These are phyloP conservation scores for Ogataea zsoltii DNA, from an alignment of 805 yeast species.

Conservation along the genomic window DNA sequence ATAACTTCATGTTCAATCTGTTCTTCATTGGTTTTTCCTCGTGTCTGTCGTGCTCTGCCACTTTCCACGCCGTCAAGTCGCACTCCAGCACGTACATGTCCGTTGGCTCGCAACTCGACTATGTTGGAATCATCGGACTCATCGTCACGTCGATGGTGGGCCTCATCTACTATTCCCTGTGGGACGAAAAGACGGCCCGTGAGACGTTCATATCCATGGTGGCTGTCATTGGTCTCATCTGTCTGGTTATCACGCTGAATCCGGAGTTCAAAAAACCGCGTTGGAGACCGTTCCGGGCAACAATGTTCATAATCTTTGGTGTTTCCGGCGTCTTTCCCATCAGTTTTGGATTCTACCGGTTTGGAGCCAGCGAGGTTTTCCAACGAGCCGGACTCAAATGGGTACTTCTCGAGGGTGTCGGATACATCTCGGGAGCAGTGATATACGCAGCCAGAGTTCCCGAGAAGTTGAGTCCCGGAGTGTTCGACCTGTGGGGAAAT, in stretches of 20 bases:
- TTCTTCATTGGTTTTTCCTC: slow-evolving; percentile 47
- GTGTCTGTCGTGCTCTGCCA: slow-evolving; percentile 50
- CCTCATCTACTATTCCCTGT: slow-evolving; percentile 40
- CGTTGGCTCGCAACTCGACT: slow-evolving; percentile 53
- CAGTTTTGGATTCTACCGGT: slow-evolving; percentile 46
- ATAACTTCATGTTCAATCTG: slow-evolving; percentile 40
- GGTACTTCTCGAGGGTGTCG: slow-evolving; percentile 67
- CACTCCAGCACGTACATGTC: slow-evolving; percentile 46
- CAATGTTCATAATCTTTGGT: slow-evolving; percentile 79
- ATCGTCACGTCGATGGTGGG: slow-evolving; percentile 49
- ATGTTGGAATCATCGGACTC: slow-evolving; percentile 54
- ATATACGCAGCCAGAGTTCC: slow-evolving; percentile 80
- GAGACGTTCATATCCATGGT: slow-evolving; percentile 46
- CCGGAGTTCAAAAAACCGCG: slow-evolving; percentile 66
- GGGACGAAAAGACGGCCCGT: slow-evolving; percentile 43
- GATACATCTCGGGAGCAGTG: slow-evolving; percentile 77
- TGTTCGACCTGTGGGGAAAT: slow-evolving; percentile 70
- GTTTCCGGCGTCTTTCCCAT: slow-evolving; percentile 76
- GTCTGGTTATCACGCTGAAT: slow-evolving; percentile 63
- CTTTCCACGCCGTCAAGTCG: slow-evolving; percentile 51
- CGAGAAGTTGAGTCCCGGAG: slow-evolving; percentile 65
- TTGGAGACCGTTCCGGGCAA: slow-evolving; percentile 77
- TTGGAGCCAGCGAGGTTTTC: slow-evolving; percentile 51
- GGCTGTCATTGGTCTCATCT: slow-evolving; percentile 54
- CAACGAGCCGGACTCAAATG: slow-evolving; percentile 57